Conservation (phyloP, 192 early-diverging fungal genomes). For the Umbelopsis sp. region DNA sequence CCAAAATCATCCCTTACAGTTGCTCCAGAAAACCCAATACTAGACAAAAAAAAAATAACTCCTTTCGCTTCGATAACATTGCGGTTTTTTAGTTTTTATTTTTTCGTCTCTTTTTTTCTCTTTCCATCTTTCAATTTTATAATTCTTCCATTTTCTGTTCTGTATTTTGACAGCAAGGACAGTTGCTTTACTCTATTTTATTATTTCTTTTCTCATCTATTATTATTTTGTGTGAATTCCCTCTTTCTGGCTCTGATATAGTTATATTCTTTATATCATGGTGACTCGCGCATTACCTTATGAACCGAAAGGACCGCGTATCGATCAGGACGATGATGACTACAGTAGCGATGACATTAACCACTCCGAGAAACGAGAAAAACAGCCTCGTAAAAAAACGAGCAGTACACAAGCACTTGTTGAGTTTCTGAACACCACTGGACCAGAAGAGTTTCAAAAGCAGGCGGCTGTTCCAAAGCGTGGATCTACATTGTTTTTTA, state of each 20-base stretch:
- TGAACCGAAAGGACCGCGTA: constrained; percentile 16
- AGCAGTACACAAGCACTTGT: constrained; percentile 37
- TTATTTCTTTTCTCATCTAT: background rate
- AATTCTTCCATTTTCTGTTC: background rate
- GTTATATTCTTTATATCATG: background rate
- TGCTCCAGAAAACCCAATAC: constrained; percentile 5
- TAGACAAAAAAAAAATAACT: background rate
- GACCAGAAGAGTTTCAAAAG: constrained; percentile 41
- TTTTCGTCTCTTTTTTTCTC: background rate
- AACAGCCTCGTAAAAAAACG: constrained; percentile 22
- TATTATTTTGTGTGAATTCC: no score
- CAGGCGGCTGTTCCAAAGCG: background rate
- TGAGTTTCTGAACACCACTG: constrained; percentile 40
- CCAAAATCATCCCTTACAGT: constrained; percentile 19
- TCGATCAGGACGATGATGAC: constrained; percentile 10
- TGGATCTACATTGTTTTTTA: constrained; percentile 19
- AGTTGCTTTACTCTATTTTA: background rate
- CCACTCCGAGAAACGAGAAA: constrained; percentile 1
- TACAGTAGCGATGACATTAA: background rate
- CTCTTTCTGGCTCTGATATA: background rate
- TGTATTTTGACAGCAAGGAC: background rate
- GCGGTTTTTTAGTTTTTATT: background rate
- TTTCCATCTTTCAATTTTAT: background rate
- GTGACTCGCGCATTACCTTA: constrained; percentile 3
- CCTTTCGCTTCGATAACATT: constrained; percentile 14